Evolutionary conservation across 2,329 filamentous ascomycete species (phyloP).

Genomic region (Ceratocystis colombiana): DNA sequence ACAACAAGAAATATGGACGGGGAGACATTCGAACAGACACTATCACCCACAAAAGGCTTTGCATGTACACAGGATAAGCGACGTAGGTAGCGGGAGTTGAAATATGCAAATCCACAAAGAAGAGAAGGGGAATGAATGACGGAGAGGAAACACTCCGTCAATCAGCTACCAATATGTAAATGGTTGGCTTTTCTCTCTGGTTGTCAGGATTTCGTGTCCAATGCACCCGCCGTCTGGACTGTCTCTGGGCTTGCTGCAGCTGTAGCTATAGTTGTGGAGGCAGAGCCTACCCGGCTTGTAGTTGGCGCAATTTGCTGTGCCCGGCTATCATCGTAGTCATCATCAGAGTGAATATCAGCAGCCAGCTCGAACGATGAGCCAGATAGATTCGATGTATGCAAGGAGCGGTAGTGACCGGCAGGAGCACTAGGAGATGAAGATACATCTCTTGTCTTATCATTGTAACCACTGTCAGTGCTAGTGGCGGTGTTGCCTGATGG

Average conservation of each 20-base stretch:
- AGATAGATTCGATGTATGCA: slow-evolving; percentile 22
- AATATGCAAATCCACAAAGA: too few species aligned
- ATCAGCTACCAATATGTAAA: too few species aligned
- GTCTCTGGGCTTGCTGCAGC: background rate
- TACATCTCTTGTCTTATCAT: background rate
- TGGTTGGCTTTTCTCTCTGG: too few species aligned
- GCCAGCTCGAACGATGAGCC: slow-evolving; percentile 24
- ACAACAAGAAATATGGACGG: too few species aligned
- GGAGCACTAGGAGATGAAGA: slow-evolving; percentile 20
- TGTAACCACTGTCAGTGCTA: slow-evolving; percentile 21
- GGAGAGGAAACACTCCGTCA: too few species aligned
- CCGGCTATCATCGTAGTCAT: slow-evolving; percentile 12
- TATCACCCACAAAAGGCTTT: too few species aligned
- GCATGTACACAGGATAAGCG: too few species aligned
- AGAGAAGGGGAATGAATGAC: too few species aligned
- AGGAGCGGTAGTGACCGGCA: slow-evolving; percentile 18
- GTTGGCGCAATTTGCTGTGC: background rate
- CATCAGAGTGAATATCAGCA: slow-evolving; percentile 23
- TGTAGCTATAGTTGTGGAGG: background rate
- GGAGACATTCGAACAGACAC: too few species aligned
- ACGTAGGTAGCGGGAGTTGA: too few species aligned
- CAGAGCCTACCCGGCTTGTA: background rate
- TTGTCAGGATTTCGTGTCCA: too few species aligned
- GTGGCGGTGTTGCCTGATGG: slow-evolving; percentile 29
- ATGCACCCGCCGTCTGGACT: background rate